Evolutionary conservation across 1,284 basidiomycete species (phyloP).

Genomic region (Termitomyces sp.): DNA sequence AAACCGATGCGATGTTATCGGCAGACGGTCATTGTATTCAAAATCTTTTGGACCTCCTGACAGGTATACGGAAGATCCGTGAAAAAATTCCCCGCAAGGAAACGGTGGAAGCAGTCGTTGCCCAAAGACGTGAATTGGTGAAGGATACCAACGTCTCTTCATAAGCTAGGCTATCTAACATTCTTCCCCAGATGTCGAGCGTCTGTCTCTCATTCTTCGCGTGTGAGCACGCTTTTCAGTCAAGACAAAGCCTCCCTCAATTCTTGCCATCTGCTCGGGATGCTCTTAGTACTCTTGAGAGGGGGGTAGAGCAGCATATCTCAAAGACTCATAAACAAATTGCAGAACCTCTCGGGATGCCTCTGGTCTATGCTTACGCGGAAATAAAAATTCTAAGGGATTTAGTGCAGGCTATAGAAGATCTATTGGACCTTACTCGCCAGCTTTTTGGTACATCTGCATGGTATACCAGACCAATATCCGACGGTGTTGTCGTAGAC

Average conservation of each 20-base stretch:
- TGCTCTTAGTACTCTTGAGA: conserved; percentile 35
- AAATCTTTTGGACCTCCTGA: conserved; percentile 41
- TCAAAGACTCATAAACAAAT: conserved; percentile 27
- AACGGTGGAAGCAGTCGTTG: conserved; percentile 37
- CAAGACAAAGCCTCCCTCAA: conserved; percentile 45
- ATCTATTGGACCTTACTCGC: conserved; percentile 36
- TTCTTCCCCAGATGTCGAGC: conserved; percentile 30
- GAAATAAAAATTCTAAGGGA: conserved; percentile 41
- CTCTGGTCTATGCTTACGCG: conserved; percentile 40
- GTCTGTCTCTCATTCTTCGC: conserved; percentile 46
- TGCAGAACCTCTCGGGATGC: conserved; percentile 31
- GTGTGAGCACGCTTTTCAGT: conserved; percentile 46
- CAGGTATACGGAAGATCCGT: conserved; percentile 43
- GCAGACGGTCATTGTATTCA: conserved; percentile 37
- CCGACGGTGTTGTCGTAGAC: background rate
- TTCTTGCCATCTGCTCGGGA: conserved; percentile 45
- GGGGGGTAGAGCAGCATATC: conserved; percentile 34
- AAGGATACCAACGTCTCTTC: background rate
- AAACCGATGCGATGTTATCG: conserved; percentile 48
- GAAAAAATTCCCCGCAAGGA: conserved; percentile 46
- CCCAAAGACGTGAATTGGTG: conserved; percentile 44
- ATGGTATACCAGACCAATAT: conserved; percentile 31
- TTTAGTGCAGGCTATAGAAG: conserved; percentile 41
- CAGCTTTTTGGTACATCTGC: conserved; percentile 42
- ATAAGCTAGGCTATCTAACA: background rate